Conservation (phyloP, 2,329 filamentous ascomycete species). For the Trichoderma endophyticum region DNA sequence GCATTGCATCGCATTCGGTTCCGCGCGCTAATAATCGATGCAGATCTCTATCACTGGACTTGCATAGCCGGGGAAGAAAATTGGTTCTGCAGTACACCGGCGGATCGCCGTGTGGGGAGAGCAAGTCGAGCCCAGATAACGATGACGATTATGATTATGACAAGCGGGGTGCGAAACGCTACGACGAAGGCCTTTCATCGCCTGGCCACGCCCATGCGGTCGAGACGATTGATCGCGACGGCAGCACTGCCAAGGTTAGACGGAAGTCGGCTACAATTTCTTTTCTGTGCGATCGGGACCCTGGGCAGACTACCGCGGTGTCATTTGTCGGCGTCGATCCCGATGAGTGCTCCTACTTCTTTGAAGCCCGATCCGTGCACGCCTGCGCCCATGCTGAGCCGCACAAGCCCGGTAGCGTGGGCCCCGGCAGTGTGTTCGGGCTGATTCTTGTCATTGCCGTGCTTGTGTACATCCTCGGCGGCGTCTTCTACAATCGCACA, state of each 20-base stretch:
- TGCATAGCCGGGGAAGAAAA: slow-evolving; percentile 65
- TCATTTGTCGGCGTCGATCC: slow-evolving; percentile 81
- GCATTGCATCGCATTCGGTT: not conserved
- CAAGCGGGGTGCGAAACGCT: not conserved
- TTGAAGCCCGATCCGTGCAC: slow-evolving; percentile 82
- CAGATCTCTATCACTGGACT: slow-evolving; percentile 47
- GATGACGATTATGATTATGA: slow-evolving; percentile 21
- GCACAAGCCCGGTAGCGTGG: slow-evolving; percentile 68
- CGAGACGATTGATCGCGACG: slow-evolving; percentile 32
- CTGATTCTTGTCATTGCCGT: slow-evolving; percentile 77
- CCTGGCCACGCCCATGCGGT: slow-evolving; percentile 15
- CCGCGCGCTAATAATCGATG: slow-evolving; percentile 1
- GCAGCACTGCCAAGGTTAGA: slow-evolving; percentile 31
- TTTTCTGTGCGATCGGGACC: slow-evolving; percentile 87
- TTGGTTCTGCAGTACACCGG: slow-evolving; percentile 73
- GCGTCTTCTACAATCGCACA: slow-evolving; percentile 91
- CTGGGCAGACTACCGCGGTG: slow-evolving; percentile 64
- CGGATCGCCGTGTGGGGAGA: slow-evolving; percentile 68
- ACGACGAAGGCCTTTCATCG: not conserved
- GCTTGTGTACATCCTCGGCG: slow-evolving; percentile 84
- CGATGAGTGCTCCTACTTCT: slow-evolving; percentile 93
- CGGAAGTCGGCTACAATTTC: slow-evolving; percentile 84
- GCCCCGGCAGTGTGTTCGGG: slow-evolving; percentile 76
- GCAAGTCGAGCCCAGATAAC: slow-evolving; percentile 32
- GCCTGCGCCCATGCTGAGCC: slow-evolving; percentile 70